phyloP scores from a whole-genome alignment of 2,329 filamentous ascomycete species.

The Aspergillus piperis region DNA sequence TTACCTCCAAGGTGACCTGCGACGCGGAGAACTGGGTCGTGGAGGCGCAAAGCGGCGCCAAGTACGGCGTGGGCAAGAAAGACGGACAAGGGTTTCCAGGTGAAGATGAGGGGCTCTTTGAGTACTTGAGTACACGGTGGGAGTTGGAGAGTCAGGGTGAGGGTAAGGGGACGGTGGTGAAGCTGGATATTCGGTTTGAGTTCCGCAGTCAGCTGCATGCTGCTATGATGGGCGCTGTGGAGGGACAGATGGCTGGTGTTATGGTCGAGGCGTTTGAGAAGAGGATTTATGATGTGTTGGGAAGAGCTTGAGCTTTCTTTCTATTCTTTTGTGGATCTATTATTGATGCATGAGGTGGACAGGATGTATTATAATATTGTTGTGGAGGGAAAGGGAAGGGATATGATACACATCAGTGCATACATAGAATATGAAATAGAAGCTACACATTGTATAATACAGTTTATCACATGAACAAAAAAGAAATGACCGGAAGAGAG shows the following conservation, averaged over 20 bases:
- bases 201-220: conserved; percentile 90
- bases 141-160: conserved; percentile 35
- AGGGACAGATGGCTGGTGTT: conserved; percentile 77
- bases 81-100: conserved; percentile 36
- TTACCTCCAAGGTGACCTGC: conserved; percentile 78
- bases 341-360: neutral
- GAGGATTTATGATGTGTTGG: conserved; percentile 65
- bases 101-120: conserved; percentile 51
- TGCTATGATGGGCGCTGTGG: conserved; percentile 76
- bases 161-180: conserved; percentile 66
- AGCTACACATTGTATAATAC: conserved; percentile 28
- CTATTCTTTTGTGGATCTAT: neutral
- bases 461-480: conserved; percentile 25
- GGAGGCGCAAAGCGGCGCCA: conserved; percentile 63
- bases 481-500: neutral
- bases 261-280: conserved; percentile 96
- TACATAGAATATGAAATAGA: conserved; percentile 16
- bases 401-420: conserved; percentile 14
- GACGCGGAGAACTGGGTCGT: conserved; percentile 66
- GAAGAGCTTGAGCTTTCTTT: neutral
- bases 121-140: conserved; percentile 49
- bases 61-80: conserved; percentile 59
- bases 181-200: conserved; percentile 74
- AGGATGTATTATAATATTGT: neutral
- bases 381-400: neutral